A percentile compares a stretch with the other conserved stretches of the same genome.
Evolutionary conservation across 2,329 filamentous ascomycete genomes (phyloP).

Genomic region (Didymella pomorum): DNA sequence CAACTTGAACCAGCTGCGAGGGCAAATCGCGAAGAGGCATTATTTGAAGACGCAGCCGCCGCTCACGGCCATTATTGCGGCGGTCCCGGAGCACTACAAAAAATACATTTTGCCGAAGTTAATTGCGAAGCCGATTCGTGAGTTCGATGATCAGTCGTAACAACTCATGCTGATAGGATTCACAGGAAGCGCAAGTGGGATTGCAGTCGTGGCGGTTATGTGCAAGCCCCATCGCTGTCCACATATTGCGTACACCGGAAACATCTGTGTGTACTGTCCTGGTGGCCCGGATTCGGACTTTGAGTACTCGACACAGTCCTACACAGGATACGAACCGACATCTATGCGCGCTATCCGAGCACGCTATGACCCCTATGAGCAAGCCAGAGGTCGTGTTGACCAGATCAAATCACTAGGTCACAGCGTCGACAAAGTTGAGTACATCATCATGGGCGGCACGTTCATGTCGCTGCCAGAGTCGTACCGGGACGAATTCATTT

Average conservation of each 20-base stretch:
- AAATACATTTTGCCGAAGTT: conserved; percentile 97
- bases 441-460: conserved; percentile 99
- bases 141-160: conserved; percentile 37
- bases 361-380: conserved; percentile 96
- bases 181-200: conserved; percentile 88
- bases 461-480: conserved; percentile 95
- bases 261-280: conserved; percentile 98
- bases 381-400: conserved; percentile 93
- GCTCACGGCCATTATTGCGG: conserved; percentile 94
- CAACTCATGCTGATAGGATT: conserved; percentile 12
- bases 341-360: conserved; percentile 98
- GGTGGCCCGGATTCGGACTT: conserved; percentile 98
- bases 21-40: conserved; percentile 92
- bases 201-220: conserved; percentile 98
- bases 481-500: conserved; percentile 93
- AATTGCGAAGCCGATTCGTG: conserved; percentile 94
- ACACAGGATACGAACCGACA: conserved; percentile 97
- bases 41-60: conserved; percentile 86
- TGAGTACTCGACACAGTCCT: conserved; percentile 98
- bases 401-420: conserved; percentile 96
- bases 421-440: conserved; percentile 98
- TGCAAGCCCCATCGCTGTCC: conserved; percentile 98
- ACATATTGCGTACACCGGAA: conserved; percentile 97
- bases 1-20: conserved; percentile 88
- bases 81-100: conserved; percentile 99